Conservation (phyloP, 495 filamentous ascomycete genomes). For the Thozetella sp. region DNA sequence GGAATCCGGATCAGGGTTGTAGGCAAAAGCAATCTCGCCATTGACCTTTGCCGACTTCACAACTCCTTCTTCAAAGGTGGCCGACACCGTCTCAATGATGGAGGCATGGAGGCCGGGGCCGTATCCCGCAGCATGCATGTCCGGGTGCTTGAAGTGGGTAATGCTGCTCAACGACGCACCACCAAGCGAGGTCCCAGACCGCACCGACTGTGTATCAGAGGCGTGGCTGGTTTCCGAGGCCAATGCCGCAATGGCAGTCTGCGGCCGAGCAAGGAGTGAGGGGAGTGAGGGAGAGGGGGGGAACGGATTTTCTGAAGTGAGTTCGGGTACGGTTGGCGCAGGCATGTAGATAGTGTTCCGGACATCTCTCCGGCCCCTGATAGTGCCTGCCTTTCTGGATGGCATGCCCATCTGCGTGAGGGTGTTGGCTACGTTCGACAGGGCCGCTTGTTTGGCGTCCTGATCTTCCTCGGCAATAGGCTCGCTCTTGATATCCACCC, state of each 20-base stretch:
- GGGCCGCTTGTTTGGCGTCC: conserved; percentile 78
- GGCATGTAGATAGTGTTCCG: conserved; percentile 85
- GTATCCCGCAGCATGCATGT: conserved; percentile 72
- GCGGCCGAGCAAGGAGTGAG: conserved; percentile 32
- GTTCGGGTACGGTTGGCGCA: conserved; percentile 34
- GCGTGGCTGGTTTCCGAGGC: conserved; percentile 53
- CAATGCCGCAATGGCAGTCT: conserved; percentile 40
- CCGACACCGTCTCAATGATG: conserved; percentile 87
- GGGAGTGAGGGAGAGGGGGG: conserved; percentile 47
- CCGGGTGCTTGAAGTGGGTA: conserved; percentile 69
- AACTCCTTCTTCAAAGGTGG: conserved; percentile 75
- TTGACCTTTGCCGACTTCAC: conserved; percentile 73
- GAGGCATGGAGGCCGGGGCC: conserved; percentile 83
- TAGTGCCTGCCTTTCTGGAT: conserved; percentile 69
- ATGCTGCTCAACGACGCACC: conserved; percentile 43
- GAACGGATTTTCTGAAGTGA: conserved; percentile 40
- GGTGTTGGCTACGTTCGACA: conserved; percentile 90
- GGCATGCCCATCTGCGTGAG: conserved; percentile 61
- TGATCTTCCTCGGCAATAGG: conserved; percentile 92
- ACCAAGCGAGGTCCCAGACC: conserved; percentile 81
- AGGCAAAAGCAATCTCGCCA: conserved; percentile 89
- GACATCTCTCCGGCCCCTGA: conserved; percentile 88
- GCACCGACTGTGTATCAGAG: conserved; percentile 90
- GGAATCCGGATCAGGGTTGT: conserved; percentile 62
- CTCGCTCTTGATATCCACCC: conserved; percentile 88